phyloP scores from a whole-genome alignment of 2,329 filamentous ascomycete species.

The Parastagonospora nodorum region DNA sequence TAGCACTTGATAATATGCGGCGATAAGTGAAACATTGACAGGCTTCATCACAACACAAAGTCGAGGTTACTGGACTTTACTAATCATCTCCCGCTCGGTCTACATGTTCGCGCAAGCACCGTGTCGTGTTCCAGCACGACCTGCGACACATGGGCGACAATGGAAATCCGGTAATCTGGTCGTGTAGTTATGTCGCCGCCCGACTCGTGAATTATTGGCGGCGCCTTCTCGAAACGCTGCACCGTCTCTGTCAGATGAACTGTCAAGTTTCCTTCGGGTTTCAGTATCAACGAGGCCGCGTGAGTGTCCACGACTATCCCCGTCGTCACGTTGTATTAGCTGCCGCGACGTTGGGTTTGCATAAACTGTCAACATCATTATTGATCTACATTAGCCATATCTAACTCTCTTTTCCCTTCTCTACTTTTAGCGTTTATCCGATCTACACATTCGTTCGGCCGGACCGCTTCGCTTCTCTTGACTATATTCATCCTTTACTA shows the following conservation, averaged over 20 bases:
- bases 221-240: background rate
- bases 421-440: background rate
- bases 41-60: constrained; percentile 8
- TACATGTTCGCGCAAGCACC: background rate
- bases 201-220: background rate
- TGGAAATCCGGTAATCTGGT: too few species aligned
- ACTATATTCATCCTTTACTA: background rate
- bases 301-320: constrained; percentile 14
- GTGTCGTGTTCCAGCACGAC: background rate
- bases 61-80: background rate
- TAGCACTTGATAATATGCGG: constrained; percentile 15
- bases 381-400: too few species aligned
- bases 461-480: constrained; percentile 15
- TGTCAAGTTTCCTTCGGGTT: constrained; percentile 22
- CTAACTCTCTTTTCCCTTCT: background rate
- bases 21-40: constrained; percentile 30
- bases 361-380: too few species aligned
- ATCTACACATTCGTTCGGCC: constrained; percentile 6
- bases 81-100: background rate
- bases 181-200: too few species aligned
- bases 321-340: background rate
- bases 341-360: too few species aligned
- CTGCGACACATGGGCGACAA: background rate
- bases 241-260: background rate
- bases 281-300: constrained; percentile 21